Conservation (phyloP, 768 basidiomycete genomes). For the Leccinum truebloodii region DNA sequence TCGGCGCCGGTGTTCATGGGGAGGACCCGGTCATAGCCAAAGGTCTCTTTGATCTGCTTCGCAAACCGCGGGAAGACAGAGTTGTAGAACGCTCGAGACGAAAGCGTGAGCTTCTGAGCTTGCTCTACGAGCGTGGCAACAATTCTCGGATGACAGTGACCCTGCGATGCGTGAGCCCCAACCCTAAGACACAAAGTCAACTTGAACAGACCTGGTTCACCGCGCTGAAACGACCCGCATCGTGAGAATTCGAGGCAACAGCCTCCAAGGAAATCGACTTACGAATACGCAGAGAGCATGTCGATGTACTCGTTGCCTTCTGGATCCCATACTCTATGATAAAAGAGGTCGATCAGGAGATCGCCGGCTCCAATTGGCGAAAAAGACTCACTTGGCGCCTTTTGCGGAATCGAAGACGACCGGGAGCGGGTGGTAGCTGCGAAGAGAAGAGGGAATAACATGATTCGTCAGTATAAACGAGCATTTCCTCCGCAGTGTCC, state of each 20-base stretch:
- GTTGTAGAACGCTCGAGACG: constrained; percentile 96
- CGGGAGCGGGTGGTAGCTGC: constrained; percentile 92
- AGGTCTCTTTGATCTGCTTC: constrained; percentile 76
- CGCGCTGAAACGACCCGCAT: constrained; percentile 47
- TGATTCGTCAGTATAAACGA: constrained; percentile 33
- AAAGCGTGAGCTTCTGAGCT: constrained; percentile 87
- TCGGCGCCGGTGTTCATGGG: constrained; percentile 99
- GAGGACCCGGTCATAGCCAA: constrained; percentile 93
- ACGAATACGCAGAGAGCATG: constrained; percentile 98
- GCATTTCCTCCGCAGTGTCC: constrained; percentile 5
- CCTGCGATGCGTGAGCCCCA: constrained; percentile 40
- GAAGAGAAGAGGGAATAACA: constrained; percentile 38
- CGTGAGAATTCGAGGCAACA: constrained; percentile 6
- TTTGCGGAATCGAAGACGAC: constrained; percentile 90
- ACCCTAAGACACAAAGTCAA: neutral
- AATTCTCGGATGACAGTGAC: constrained; percentile 91
- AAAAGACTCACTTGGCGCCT: constrained; percentile 81
- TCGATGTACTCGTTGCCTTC: constrained; percentile 97
- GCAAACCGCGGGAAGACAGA: constrained; percentile 90
- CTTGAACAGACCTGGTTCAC: constrained; percentile 75
- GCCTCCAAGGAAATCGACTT: constrained; percentile 34
- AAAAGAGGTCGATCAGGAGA: constrained; percentile 5
- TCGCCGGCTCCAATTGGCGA: constrained; percentile 24
- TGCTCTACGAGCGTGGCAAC: constrained; percentile 80
- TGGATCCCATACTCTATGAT: constrained; percentile 84